Percentiles rank a stretch among this genome's conserved stretches.
Conservation (phyloP, 2,329 filamentous ascomycete genomes). For the Exserohilum rostratum region DNA sequence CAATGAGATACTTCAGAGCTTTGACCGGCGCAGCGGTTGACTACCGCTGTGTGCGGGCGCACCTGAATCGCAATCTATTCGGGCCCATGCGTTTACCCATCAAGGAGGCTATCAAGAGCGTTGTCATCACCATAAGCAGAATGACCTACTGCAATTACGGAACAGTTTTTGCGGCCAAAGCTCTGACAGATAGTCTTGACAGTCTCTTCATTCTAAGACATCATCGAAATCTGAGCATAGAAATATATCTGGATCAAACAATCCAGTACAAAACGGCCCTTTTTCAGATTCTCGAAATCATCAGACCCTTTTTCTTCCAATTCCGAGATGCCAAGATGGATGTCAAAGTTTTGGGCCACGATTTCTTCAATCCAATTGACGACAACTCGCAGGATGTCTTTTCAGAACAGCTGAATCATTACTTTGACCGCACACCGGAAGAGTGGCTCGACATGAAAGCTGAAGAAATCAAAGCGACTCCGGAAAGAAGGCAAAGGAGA, state of each 20-base stretch:
- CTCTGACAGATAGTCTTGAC: conserved; percentile 5
- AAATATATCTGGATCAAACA: conserved; percentile 1
- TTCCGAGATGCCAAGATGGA: conserved; percentile 4
- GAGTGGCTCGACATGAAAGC: conserved; percentile 16
- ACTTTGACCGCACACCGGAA: conserved; percentile 8
- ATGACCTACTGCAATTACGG: neutral
- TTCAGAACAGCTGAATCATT: conserved; percentile 15
- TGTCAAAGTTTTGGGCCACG: conserved; percentile 10
- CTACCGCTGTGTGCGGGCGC: conserved; percentile 4
- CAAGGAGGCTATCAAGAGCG: conserved; percentile 1
- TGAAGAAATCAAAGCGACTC: conserved; percentile 5
- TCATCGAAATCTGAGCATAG: neutral
- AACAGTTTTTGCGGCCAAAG: neutral
- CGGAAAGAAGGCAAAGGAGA: neutral
- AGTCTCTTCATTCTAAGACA: conserved; percentile 13
- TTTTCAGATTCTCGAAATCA: conserved; percentile 9
- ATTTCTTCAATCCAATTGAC: conserved; percentile 10
- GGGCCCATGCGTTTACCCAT: conserved; percentile 1
- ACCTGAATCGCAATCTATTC: conserved; percentile 8
- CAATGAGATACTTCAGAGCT: conserved; percentile 8
- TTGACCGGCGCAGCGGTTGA: conserved; percentile 5
- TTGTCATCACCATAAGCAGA: conserved; percentile 2
- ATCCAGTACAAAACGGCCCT: conserved; percentile 5
- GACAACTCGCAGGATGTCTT: neutral
- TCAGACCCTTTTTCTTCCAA: conserved; percentile 1